A percentile compares a stretch with the other conserved stretches of the same genome.
Conservation (phyloP, 331 rosid genomes). For the Rhamnella rubrinervis region DNA sequence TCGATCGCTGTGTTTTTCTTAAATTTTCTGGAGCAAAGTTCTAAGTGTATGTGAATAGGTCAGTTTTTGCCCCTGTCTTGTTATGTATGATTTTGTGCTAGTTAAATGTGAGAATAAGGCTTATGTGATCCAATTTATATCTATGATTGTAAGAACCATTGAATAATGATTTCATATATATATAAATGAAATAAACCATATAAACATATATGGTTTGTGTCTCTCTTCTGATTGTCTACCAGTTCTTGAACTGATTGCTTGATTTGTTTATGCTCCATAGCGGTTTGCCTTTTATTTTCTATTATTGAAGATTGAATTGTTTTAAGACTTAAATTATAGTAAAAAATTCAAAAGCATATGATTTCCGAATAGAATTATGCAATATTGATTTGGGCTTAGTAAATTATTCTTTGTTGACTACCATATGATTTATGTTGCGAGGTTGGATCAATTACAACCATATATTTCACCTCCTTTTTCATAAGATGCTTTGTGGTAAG, state of each 20-base stretch:
- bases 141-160: too few relatives aligned
- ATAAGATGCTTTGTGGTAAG: conserved; percentile 90
- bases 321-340: not conserved
- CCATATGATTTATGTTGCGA: conserved; percentile 41
- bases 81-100: too few relatives aligned
- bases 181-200: too few relatives aligned
- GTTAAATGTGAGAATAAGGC: too few relatives aligned
- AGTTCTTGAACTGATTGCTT: conserved; percentile 2
- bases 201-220: too few relatives aligned
- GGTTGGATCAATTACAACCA: conserved; percentile 96
- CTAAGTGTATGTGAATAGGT: too few relatives aligned
- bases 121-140: too few relatives aligned
- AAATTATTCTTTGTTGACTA: not conserved
- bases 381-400: not conserved
- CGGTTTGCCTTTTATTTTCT: not conserved
- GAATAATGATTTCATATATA: too few relatives aligned
- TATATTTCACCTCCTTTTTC: conserved; percentile 94
- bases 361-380: not conserved
- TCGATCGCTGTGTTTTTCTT: too few relatives aligned
- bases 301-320: not conserved
- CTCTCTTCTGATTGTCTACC: conserved; percentile 27
- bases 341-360: not conserved
- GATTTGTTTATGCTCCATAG: not conserved
- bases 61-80: too few relatives aligned
- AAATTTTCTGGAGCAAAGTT: too few relatives aligned